phyloP scores from a whole-genome alignment of 23 red algal genomes.

The Gracilaria caudata region DNA sequence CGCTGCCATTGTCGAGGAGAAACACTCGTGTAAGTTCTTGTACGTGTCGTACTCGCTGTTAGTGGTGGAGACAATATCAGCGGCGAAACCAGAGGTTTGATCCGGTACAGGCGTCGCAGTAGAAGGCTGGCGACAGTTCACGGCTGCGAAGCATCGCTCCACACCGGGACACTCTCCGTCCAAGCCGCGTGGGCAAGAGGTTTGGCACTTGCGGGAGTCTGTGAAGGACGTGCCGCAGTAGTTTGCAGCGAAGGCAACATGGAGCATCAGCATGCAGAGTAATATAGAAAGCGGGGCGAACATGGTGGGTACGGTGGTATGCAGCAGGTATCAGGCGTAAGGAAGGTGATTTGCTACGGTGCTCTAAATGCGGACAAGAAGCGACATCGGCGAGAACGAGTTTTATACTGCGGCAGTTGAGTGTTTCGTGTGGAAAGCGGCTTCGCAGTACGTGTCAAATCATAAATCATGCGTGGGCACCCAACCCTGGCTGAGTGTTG shows the following conservation, averaged over 20 bases:
- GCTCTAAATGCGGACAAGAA: too few species aligned
- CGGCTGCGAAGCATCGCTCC: slow-evolving; percentile 31
- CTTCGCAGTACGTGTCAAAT: too few species aligned
- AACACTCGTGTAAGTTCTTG: slow-evolving; percentile 1
- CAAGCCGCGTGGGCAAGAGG: slow-evolving; percentile 35
- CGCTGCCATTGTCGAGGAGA: neutral
- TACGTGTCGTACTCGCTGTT: slow-evolving; percentile 6
- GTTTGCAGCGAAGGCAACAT: slow-evolving; percentile 10
- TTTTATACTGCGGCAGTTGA: too few species aligned
- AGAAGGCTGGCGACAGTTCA: slow-evolving; percentile 6
- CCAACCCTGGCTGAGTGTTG: too few species aligned
- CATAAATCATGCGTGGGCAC: too few species aligned
- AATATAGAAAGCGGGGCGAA: neutral
- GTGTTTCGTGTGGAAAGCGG: too few species aligned
- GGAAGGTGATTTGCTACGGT: too few species aligned
- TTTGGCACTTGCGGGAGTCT: slow-evolving; percentile 9
- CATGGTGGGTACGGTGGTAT: neutral
- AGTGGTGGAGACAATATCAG: slow-evolving; percentile 11
- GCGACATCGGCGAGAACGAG: too few species aligned
- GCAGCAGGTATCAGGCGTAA: too few species aligned
- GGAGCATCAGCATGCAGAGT: neutral
- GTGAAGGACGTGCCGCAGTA: slow-evolving; percentile 38
- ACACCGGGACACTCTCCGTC: slow-evolving; percentile 42
- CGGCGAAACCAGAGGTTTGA: neutral
- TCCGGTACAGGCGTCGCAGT: neutral